Conservation (phyloP, 2,329 filamentous ascomycete species). For the Zarea fungicola region DNA sequence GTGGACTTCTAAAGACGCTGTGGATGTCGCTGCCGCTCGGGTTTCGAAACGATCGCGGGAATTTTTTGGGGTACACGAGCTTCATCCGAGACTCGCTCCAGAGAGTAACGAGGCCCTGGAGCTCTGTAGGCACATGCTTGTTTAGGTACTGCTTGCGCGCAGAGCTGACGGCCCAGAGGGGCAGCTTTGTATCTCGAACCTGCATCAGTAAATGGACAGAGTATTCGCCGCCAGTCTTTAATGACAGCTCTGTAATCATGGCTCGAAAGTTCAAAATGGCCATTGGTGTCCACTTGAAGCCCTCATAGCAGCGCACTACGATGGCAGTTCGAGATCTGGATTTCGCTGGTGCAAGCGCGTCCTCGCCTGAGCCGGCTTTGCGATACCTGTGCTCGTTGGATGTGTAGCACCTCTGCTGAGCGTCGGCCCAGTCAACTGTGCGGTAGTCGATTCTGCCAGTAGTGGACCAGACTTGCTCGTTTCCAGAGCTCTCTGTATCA, state of each 20-base stretch:
- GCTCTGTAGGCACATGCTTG: slow-evolving; percentile 63
- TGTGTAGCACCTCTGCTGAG: slow-evolving; percentile 49
- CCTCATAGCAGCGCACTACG: slow-evolving; percentile 73
- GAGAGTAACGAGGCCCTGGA: slow-evolving; percentile 72
- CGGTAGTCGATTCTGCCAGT: slow-evolving; percentile 52
- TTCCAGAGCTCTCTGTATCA: slow-evolving; percentile 66
- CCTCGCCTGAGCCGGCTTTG: slow-evolving; percentile 29
- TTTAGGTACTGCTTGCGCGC: slow-evolving; percentile 67
- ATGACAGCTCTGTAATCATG: slow-evolving; percentile 69
- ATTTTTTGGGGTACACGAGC: slow-evolving; percentile 65
- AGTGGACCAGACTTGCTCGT: slow-evolving; percentile 51
- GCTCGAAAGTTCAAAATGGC: slow-evolving; percentile 76
- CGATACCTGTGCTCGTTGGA: slow-evolving; percentile 60
- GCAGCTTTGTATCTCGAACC: slow-evolving; percentile 70
- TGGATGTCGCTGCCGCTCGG: slow-evolving; percentile 55
- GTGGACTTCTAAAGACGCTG: slow-evolving; percentile 62
- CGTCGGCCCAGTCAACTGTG: slow-evolving; percentile 48
- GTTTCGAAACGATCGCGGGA: slow-evolving; percentile 61
- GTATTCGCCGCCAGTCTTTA: slow-evolving; percentile 77
- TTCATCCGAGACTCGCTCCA: slow-evolving; percentile 85
- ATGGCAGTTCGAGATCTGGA: slow-evolving; percentile 62
- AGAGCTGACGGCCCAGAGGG: slow-evolving; percentile 69
- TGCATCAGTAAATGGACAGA: slow-evolving; percentile 78
- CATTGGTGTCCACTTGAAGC: slow-evolving; percentile 72
- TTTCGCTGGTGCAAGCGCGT: slow-evolving; percentile 22